Evolutionary conservation across 2,329 filamentous ascomycete species (phyloP).

Genomic region (Fusarium irregulare): DNA sequence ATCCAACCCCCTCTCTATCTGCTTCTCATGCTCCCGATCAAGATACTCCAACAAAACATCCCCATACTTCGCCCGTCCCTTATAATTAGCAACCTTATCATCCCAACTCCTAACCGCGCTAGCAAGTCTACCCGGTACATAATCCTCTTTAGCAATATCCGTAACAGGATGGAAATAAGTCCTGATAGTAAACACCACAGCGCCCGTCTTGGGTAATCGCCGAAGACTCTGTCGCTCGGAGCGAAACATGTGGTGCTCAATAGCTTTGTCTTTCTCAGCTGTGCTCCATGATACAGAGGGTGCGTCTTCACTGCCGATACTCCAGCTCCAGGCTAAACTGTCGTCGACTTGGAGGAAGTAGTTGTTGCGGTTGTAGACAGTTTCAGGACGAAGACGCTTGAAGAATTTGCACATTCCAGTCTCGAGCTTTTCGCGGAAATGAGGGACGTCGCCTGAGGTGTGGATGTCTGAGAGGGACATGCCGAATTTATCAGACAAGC

Average conservation of each 20-base stretch:
- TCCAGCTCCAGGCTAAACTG: slow-evolving; percentile 77
- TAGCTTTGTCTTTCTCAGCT: slow-evolving; percentile 77
- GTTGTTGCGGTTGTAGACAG: slow-evolving; percentile 75
- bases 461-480: slow-evolving; percentile 86
- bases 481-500: slow-evolving; percentile 81
- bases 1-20: slow-evolving; percentile 74
- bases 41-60: slow-evolving; percentile 81
- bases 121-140: slow-evolving; percentile 81
- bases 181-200: slow-evolving; percentile 78
- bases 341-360: slow-evolving; percentile 93
- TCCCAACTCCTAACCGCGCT: slow-evolving; percentile 86
- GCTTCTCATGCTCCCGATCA: slow-evolving; percentile 78
- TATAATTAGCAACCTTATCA: slow-evolving; percentile 79
- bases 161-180: slow-evolving; percentile 82
- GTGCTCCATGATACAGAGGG: slow-evolving; percentile 76
- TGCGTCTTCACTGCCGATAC: slow-evolving; percentile 79
- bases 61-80: slow-evolving; percentile 79
- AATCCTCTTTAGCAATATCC: slow-evolving; percentile 75
- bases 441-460: slow-evolving; percentile 79
- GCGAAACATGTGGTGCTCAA: slow-evolving; percentile 80
- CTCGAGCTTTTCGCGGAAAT: slow-evolving; percentile 76
- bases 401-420: slow-evolving; percentile 88
- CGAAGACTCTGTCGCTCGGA: slow-evolving; percentile 79
- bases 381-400: slow-evolving; percentile 73
- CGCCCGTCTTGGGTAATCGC: slow-evolving; percentile 67